phyloP scores from a whole-genome alignment of 305 asterid species.

The Ajuga reptans region DNA sequence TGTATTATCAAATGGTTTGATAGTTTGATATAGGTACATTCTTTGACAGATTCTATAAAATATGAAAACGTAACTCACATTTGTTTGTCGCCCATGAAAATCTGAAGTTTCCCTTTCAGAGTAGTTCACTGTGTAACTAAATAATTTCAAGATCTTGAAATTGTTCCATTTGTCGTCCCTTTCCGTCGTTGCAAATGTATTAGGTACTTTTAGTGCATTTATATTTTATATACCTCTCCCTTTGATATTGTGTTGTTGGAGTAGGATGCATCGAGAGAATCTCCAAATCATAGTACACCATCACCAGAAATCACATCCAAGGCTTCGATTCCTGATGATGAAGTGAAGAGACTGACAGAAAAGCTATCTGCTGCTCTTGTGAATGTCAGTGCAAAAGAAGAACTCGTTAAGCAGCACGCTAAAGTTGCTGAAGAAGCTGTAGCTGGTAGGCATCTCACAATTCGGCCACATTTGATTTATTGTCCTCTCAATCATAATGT shows the following conservation, averaged over 20 bases:
- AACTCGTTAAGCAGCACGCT: slow-evolving; percentile 79
- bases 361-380: slow-evolving; percentile 88
- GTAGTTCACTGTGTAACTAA: not conserved
- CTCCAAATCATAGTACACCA: slow-evolving; percentile 33
- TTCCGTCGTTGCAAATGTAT: not conserved
- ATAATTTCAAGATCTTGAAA: too few species aligned
- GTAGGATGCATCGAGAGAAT: slow-evolving; percentile 52
- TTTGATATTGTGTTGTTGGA: not conserved
- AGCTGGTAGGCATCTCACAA: slow-evolving; percentile 43
- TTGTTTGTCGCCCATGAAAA: not conserved
- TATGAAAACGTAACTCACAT: not conserved
- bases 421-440: slow-evolving; percentile 96
- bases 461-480: not conserved
- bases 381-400: slow-evolving; percentile 78
- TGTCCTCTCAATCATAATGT: not conserved
- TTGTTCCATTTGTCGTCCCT: not conserved
- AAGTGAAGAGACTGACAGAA: slow-evolving; percentile 45
- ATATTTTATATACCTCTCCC: not conserved
- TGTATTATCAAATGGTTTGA: not conserved
- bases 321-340: slow-evolving; percentile 33
- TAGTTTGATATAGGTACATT: not conserved
- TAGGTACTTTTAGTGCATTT: not conserved
- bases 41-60: not conserved
- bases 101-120: not conserved
- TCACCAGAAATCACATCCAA: slow-evolving; percentile 62